Evolutionary conservation across 768 basidiomycete genomes (phyloP), one percentile per base, ranked within the genome.

Genomic region (Pisolithus marmoratus): DNA sequence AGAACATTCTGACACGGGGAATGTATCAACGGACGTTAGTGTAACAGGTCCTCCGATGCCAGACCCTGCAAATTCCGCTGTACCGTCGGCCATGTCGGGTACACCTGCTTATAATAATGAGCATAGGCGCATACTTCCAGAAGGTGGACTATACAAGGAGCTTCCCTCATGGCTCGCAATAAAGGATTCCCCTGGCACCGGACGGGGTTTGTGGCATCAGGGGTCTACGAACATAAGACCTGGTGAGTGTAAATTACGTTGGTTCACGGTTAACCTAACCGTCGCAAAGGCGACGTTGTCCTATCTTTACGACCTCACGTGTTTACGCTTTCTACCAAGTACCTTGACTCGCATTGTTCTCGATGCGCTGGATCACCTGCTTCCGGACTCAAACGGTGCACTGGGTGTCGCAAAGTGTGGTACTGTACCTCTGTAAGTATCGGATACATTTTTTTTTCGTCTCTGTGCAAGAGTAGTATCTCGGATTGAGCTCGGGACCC

Each of bases 381-480:
- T 0, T 52, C 62, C 19, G 65, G 71, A 1, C 62, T 93, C 52
- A 84, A 81, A 62, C 74, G 88, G 46, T 97, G 95, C 65, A 80
- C 85, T 0, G 74, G 72, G 5, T 98, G 95, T 64, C 79, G 78
- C 46, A 68, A 71, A 0, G 62, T 90, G 1, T 76, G 80, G 60
- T 98, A 97, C 60, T 97, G 95, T 63, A 78, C 84, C 49, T 55
- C 72, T 15, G 90, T 92, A 61, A 36, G 84, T 69, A 5, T 34
- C 29, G 34, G 12, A 20, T n/a, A 15, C 17, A 38, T 52, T 20
- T 29, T 34, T 52, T 20, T 29, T 34, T 34, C 12, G 5, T 34
- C 38, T 57, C 40, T 40, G 9, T 27, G 46, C 24, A 34, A 37
- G 9, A 42, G 20, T 42, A 24, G 41, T 22, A 42, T 41, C 29